phyloP scores from a whole-genome alignment of 1,284 basidiomycete species.

The Paramarasmius palmivorus region DNA sequence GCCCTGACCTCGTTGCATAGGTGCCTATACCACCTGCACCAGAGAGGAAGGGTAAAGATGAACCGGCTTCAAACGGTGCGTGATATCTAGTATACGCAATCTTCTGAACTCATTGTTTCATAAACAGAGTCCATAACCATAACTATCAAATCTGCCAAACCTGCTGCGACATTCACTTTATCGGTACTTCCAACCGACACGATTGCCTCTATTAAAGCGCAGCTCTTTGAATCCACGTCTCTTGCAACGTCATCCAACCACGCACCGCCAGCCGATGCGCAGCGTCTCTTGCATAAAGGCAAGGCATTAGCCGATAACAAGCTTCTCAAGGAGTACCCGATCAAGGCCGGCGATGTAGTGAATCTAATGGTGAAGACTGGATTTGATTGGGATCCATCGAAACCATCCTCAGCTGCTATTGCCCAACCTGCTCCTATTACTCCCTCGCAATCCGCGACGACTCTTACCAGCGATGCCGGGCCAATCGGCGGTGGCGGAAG shows the following conservation, averaged over 20 bases:
- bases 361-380: conserved; percentile 85
- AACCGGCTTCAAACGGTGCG: conserved; percentile 17
- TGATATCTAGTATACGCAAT: neutral
- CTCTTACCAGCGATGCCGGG: neutral
- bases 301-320: conserved; percentile 88
- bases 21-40: conserved; percentile 3
- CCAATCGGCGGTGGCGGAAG: neutral
- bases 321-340: conserved; percentile 84
- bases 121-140: conserved; percentile 59
- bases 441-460: neutral
- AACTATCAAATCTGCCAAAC: conserved; percentile 89
- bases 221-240: conserved; percentile 36
- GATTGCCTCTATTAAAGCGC: conserved; percentile 75
- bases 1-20: no score
- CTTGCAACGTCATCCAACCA: conserved; percentile 29
- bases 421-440: conserved; percentile 5
- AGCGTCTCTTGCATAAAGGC: conserved; percentile 87
- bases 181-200: conserved; percentile 73
- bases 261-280: conserved; percentile 72
- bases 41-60: neutral
- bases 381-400: conserved; percentile 62
- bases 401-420: conserved; percentile 22
- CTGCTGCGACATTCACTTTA: conserved; percentile 74
- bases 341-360: conserved; percentile 77
- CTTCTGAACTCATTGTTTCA: neutral